Evolutionary conservation across 495 filamentous ascomycete species (phyloP).

Genomic region (Aspergillus ostianus): DNA sequence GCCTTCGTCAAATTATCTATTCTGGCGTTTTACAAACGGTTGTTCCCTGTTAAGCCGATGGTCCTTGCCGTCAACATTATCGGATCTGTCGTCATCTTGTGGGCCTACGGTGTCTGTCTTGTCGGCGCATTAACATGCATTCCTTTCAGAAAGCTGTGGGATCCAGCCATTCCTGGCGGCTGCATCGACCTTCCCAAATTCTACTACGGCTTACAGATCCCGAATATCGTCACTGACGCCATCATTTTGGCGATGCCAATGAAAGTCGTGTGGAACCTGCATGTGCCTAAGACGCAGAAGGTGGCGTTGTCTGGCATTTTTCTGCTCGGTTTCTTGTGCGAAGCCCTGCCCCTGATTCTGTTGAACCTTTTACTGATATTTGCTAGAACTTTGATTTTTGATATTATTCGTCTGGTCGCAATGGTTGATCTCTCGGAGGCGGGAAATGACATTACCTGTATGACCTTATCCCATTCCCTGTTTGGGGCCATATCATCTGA

Average conservation of each 20-base stretch:
- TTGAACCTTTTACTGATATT: not conserved
- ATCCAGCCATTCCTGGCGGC: slow-evolving; percentile 21
- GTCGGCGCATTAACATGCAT: slow-evolving; percentile 36
- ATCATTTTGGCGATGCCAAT: slow-evolving; percentile 50
- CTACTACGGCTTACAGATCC: slow-evolving; percentile 40
- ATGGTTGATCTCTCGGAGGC: slow-evolving; percentile 24
- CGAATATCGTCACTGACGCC: slow-evolving; percentile 45
- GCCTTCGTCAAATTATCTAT: slow-evolving; percentile 44
- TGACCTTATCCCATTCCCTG: not conserved
- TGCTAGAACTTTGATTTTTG: slow-evolving; percentile 28
- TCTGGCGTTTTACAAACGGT: slow-evolving; percentile 38
- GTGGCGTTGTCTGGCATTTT: slow-evolving; percentile 42
- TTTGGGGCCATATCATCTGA: not conserved
- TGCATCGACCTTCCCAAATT: slow-evolving; percentile 35
- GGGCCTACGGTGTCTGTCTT: slow-evolving; percentile 33
- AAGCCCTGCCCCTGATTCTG: not conserved
- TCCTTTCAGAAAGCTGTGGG: slow-evolving; percentile 33
- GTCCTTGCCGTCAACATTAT: slow-evolving; percentile 26
- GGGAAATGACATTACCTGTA: slow-evolving; percentile 31
- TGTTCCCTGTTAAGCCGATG: slow-evolving; percentile 34
- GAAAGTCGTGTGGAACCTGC: slow-evolving; percentile 42
- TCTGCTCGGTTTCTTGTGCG: slow-evolving; percentile 37
- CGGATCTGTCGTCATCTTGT: slow-evolving; percentile 30
- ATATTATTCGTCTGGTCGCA: slow-evolving; percentile 30
- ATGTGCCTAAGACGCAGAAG: slow-evolving; percentile 38